phyloP scores from a whole-genome alignment of 2,329 filamentous ascomycete genomes.

The Fusarium torreyae region DNA sequence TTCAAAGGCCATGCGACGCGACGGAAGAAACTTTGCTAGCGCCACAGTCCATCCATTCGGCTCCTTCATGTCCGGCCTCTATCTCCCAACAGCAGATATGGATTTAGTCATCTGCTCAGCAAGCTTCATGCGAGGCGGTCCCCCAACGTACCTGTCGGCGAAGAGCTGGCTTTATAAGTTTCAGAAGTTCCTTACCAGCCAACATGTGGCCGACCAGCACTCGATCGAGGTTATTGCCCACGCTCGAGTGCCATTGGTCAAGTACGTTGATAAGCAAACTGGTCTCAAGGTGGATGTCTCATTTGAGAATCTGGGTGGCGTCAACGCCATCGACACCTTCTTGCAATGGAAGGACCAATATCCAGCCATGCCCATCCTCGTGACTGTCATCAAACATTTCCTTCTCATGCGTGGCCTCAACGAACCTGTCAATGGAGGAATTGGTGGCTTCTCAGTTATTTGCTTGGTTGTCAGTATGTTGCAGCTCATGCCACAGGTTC shows the following conservation, averaged over 20 bases:
- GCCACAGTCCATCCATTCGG: conserved; percentile 84
- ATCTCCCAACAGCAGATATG: conserved; percentile 85
- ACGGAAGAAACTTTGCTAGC: conserved; percentile 66
- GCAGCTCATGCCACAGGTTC: conserved; percentile 81
- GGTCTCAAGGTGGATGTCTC: conserved; percentile 91
- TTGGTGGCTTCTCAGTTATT: conserved; percentile 94
- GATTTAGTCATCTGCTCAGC: conserved; percentile 85
- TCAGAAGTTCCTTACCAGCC: conserved; percentile 68
- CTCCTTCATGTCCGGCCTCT: conserved; percentile 90
- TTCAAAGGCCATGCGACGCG: conserved; percentile 68
- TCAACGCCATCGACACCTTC: conserved; percentile 86
- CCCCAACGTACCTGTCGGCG: conserved; percentile 63
- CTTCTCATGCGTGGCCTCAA: conserved; percentile 90
- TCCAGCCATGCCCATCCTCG: conserved; percentile 87
- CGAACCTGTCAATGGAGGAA: conserved; percentile 90
- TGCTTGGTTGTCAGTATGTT: conserved; percentile 93
- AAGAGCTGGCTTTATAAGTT: conserved; percentile 75
- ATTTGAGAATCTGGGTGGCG: conserved; percentile 90
- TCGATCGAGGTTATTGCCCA: conserved; percentile 77
- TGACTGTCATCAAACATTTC: conserved; percentile 93
- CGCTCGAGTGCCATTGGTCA: conserved; percentile 92
- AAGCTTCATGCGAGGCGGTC: conserved; percentile 69
- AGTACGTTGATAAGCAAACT: conserved; percentile 85
- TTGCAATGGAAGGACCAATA: conserved; percentile 82
- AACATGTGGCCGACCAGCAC: conserved; percentile 70